Evolutionary conservation across 345 rosid species (phyloP), one percentile per base, ranked within the genome.

Genomic region (Syzygium grande): DNA sequence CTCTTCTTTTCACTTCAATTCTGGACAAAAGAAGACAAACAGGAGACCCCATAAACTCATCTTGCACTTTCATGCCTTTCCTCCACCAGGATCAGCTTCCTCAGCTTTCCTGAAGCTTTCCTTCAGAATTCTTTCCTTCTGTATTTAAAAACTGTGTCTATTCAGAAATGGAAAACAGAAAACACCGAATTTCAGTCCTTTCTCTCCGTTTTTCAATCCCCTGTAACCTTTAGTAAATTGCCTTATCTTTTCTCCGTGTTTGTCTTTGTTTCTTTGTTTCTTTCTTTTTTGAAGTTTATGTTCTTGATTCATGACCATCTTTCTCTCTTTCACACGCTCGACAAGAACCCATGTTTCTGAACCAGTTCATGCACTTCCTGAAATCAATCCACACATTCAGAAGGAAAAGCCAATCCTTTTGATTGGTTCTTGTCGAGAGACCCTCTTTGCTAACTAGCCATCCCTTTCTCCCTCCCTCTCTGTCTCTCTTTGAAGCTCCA

Each of bases 281-380:
- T 19, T 17, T 22, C 22, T 19, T 19, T 73, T 38, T 38, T 9
- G 49, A 19, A 73, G 49, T 73, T 73, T 73, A 73, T 58, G 80
- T 29, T 30, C 9, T 61, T 84, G 54, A 52, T 87, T 89, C 87
- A 91, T 83, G 87, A 61, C 77, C 78, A 63, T 61, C 55, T 79
- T 65, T 87, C 84, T 52, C 52, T 23, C 11, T 27, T 29, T 1
- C 34, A 7, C 85, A 53, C 86, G 41, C 11, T 84, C 89, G 88
- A 87, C 52, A 88, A 85, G 59, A 92, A 90, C 93, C 95, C 95
- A 96, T 95, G 99, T 96, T 95, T 92, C 90, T 95, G 91, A 96
- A 98, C 94, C 97, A 93, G 95, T 98, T 96, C 94, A 95, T 96
- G 99, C 98, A 98, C 91, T 98, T 98, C 90, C 90, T 98, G 55